Conservation (phyloP, 352 stramenopile species). For the Phytophthora parvispora region DNA sequence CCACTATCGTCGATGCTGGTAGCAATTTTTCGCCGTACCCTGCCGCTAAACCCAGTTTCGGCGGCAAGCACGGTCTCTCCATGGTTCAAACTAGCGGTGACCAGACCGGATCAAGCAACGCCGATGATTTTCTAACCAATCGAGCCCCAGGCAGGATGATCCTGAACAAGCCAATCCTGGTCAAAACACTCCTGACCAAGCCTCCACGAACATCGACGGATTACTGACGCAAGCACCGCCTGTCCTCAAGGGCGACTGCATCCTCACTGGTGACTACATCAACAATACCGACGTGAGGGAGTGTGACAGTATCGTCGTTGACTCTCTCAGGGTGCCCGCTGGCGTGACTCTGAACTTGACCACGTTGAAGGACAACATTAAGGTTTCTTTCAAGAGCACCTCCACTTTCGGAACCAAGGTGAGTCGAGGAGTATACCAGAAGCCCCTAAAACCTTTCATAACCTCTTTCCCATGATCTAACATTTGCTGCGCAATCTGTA, state of each 20-base stretch:
- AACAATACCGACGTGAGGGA: not conserved
- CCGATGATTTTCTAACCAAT: not conserved
- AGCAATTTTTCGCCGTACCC: not conserved
- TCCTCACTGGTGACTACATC: not conserved
- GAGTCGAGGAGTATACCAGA: not conserved
- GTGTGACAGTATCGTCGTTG: not conserved
- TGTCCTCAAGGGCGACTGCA: conserved; percentile 12
- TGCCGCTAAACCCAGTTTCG: not conserved
- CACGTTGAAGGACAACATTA: not conserved
- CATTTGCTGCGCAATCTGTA: conserved; percentile 1
- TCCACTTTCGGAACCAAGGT: conserved; percentile 39
- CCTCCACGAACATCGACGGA: conserved; percentile 11
- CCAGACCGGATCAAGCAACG: not conserved
- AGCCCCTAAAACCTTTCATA: not conserved
- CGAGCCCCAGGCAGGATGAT: not conserved
- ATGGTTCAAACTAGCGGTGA: conserved; percentile 2
- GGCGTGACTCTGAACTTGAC: not conserved
- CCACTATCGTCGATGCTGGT: conserved; percentile 6
- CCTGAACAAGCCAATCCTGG: conserved; percentile 5
- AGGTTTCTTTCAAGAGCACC: conserved; percentile 24
- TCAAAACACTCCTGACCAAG: conserved; percentile 10
- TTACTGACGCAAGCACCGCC: conserved; percentile 5
- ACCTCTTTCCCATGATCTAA: not conserved
- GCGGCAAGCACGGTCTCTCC: conserved; percentile 9
- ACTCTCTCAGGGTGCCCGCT: not conserved